Conservation (phyloP, 2,329 filamentous ascomycete species). For the Phaeosphaeriaceae sp. region DNA sequence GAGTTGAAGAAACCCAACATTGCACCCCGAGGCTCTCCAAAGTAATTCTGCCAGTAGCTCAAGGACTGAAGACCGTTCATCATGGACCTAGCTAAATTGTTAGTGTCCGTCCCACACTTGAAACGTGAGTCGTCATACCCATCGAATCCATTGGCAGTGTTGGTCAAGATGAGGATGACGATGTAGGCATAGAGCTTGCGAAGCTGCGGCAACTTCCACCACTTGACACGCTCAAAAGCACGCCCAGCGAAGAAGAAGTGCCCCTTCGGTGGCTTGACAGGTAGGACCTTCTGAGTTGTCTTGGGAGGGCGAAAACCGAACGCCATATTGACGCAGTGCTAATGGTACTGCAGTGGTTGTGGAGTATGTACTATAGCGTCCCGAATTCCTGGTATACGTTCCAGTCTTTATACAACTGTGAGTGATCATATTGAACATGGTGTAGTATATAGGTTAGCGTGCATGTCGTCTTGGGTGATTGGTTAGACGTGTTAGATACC, state of each 20-base stretch:
- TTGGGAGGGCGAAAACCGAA: constrained; percentile 11
- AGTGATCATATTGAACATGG: neutral
- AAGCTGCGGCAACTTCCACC: constrained; percentile 16
- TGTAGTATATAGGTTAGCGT: too few species aligned
- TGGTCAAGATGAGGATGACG: constrained; percentile 13
- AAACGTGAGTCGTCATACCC: constrained; percentile 40
- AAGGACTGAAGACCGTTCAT: constrained; percentile 35
- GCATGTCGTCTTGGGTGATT: neutral
- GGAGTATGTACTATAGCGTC: neutral
- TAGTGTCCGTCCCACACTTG: too few species aligned
- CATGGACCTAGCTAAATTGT: constrained; percentile 41
- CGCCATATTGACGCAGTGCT: constrained; percentile 5
- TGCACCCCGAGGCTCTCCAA: constrained; percentile 29
- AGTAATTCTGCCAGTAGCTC: constrained; percentile 27
- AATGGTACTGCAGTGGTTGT: neutral
- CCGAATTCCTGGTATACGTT: neutral
- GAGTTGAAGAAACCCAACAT: constrained; percentile 37
- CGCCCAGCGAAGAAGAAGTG: constrained; percentile 23
- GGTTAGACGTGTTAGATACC: neutral
- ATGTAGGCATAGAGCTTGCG: constrained; percentile 19
- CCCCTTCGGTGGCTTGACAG: constrained; percentile 19
- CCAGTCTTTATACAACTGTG: neutral
- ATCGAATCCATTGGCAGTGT: constrained; percentile 61
- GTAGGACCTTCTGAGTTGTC: constrained; percentile 15
- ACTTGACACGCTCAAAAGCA: constrained; percentile 11